Evolutionary conservation across 108 stramenopile genomes (phyloP), one percentile per base, ranked within the genome.

Genomic region (Bacterosira constricta): DNA sequence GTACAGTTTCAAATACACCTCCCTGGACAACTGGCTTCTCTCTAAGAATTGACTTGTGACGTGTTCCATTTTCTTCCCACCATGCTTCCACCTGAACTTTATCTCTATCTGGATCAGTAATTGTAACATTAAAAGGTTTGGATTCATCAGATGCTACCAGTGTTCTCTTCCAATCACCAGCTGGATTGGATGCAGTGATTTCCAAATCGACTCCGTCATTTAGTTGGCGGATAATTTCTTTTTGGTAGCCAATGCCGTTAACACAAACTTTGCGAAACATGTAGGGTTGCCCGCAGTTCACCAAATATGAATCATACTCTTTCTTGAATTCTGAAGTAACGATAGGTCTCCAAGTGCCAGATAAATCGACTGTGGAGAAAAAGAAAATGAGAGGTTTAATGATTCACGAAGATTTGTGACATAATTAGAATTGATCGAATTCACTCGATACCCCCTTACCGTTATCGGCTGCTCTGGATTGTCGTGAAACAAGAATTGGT

Each of bases 111-210:
- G 83, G 79, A 71, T 80, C 78, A 27, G 42, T 34, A 30, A 83
- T 66, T 13, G 34, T 63, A 23, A 55, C 34, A 61, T 79, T 29
- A 1, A 75, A 0, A 8, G 77, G 77, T 30, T 38, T 39, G 0
- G 47, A 20, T 3, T 17, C 20, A 26, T 54, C 64, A 32, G 73
- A 76, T 2, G 68, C 37, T 13, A 66, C 41, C 17, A 83, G 56
- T 9, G 83, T 73, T 30, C 83, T 74, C 31, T 83, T 77, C 83
- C 83, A 83, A 52, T 63, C 31, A 10, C 83, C 83, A 8, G 57
- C 70, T 17, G 83, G 83, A 64, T 75, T 83, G 15, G 29, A 29
- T 13, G 60, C 73, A 21, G 52, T 52, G 26, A 83, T 76, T 50
- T 63, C 42, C 6, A 70, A 37, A 21, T 47, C 32, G 47, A 35